phyloP scores from a whole-genome alignment of 495 filamentous ascomycete species.

The Penicillium coffeae region DNA sequence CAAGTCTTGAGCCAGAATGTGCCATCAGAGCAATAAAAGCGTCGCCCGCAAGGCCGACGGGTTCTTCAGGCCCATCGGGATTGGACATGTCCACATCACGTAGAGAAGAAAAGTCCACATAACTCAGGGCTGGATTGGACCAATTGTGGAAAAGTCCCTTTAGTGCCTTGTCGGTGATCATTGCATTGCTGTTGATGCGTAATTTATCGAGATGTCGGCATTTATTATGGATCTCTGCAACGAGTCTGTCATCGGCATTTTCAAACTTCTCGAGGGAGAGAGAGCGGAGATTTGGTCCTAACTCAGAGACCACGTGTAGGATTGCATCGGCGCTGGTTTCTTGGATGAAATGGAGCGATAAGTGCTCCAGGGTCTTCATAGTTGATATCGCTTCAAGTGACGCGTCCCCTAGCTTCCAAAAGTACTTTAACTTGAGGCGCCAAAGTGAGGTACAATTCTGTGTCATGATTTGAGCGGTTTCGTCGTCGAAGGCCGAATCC shows the following conservation, averaged over 20 bases:
- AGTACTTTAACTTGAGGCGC: slow-evolving; percentile 68
- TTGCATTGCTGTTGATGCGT: slow-evolving; percentile 68
- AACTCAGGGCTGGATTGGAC: slow-evolving; percentile 64
- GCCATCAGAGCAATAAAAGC: slow-evolving; percentile 77
- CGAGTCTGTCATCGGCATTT: slow-evolving; percentile 55
- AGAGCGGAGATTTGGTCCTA: slow-evolving; percentile 63
- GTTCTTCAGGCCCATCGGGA: slow-evolving; percentile 51
- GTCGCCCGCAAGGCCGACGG: slow-evolving; percentile 64
- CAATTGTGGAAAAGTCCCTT: slow-evolving; percentile 67
- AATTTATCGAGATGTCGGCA: slow-evolving; percentile 70
- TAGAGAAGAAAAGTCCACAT: slow-evolving; percentile 68
- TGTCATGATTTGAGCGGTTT: slow-evolving; percentile 55
- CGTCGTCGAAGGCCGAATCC: slow-evolving; percentile 69
- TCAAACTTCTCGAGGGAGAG: slow-evolving; percentile 64
- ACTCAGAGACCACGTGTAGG: slow-evolving; percentile 50
- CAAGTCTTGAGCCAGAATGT: slow-evolving; percentile 66
- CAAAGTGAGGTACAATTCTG: slow-evolving; percentile 58
- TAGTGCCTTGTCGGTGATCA: slow-evolving; percentile 70
- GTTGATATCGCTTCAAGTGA: slow-evolving; percentile 50
- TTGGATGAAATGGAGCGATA: slow-evolving; percentile 62
- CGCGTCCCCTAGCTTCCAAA: slow-evolving; percentile 46
- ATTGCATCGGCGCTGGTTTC: slow-evolving; percentile 54
- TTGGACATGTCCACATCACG: slow-evolving; percentile 70
- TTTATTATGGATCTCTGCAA: slow-evolving; percentile 59
- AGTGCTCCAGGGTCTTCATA: slow-evolving; percentile 59